Evolutionary conservation across 345 rosid genomes (phyloP).

Genomic region (Populus nigra): DNA sequence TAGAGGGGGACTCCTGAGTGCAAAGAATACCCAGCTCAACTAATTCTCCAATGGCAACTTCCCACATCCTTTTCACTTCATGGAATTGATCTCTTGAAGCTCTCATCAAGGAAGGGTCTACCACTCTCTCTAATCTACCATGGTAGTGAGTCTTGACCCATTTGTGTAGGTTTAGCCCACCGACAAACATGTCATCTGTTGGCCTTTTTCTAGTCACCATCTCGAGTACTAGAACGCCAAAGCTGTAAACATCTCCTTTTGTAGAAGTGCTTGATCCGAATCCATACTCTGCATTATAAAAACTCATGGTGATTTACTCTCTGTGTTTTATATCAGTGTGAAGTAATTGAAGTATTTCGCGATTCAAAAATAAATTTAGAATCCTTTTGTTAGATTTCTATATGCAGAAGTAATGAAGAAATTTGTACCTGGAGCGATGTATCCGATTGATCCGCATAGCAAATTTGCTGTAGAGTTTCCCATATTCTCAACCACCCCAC

Average conservation of each 20-base stretch:
- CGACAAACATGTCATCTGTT: constrained; percentile 45
- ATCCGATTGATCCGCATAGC: constrained; percentile 50
- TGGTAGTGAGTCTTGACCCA: constrained; percentile 48
- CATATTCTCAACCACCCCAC: constrained; percentile 34
- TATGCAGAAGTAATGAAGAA: not conserved
- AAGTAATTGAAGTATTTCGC: not conserved
- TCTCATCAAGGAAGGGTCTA: constrained; percentile 44
- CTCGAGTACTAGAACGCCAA: constrained; percentile 54
- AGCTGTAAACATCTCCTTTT: constrained; percentile 61
- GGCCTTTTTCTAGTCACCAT: constrained; percentile 57
- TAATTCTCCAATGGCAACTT: constrained; percentile 42
- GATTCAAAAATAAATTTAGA: not conserved
- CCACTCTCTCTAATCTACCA: constrained; percentile 37
- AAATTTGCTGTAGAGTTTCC: constrained; percentile 53
- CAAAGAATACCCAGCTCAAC: constrained; percentile 56
- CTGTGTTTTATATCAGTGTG: not conserved
- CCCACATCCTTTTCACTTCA: constrained; percentile 52
- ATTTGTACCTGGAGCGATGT: constrained; percentile 56
- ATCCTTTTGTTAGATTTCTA: no score
- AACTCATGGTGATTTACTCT: not conserved
- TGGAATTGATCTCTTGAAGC: constrained; percentile 38
- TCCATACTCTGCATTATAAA: constrained; percentile 42
- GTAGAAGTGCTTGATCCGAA: constrained; percentile 48
- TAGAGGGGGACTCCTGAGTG: constrained; percentile 53
- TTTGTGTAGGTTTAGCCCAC: constrained; percentile 42